Evolutionary conservation across 2,329 filamentous ascomycete species (phyloP).

Genomic region (Sporothrix globosa): DNA sequence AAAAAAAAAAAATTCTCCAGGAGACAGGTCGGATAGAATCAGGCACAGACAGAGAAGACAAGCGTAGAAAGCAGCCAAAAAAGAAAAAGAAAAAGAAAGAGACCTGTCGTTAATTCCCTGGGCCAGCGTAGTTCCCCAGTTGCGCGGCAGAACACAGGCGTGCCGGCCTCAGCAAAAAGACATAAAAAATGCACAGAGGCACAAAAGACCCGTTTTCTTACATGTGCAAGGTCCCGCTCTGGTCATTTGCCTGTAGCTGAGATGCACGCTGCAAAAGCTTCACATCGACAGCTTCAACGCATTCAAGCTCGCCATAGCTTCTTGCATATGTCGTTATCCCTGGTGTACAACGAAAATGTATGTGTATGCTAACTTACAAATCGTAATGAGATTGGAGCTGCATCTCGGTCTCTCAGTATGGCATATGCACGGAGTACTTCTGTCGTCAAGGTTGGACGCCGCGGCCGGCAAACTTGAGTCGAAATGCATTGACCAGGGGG

Average conservation of each 20-base stretch:
- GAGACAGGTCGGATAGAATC: neutral
- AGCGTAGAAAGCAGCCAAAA: neutral
- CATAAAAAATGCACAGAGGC: neutral
- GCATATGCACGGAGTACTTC: neutral
- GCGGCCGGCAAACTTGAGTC: neutral
- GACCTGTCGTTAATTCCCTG: neutral
- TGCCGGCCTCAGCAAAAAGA: neutral
- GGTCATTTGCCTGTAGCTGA: neutral
- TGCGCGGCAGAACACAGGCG: slow-evolving; percentile 17
- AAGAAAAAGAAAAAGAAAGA: neutral
- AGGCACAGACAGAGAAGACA: neutral
- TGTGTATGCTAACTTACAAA: no score
- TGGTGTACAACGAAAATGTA: neutral
- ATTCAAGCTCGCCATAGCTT: neutral
- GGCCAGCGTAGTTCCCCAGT: neutral
- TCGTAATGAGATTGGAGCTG: no score
- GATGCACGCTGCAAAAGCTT: neutral
- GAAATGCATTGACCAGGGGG: neutral
- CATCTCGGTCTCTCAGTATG: no score
- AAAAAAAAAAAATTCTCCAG: neutral
- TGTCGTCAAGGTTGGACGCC: neutral
- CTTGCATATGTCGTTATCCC: neutral
- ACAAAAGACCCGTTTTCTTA: neutral
- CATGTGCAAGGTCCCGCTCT: slow-evolving; percentile 16
- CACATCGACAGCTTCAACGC: neutral